Evolutionary conservation across 495 filamentous ascomycete species (phyloP).

Genomic region (Lindgomyces ingoldianus): DNA sequence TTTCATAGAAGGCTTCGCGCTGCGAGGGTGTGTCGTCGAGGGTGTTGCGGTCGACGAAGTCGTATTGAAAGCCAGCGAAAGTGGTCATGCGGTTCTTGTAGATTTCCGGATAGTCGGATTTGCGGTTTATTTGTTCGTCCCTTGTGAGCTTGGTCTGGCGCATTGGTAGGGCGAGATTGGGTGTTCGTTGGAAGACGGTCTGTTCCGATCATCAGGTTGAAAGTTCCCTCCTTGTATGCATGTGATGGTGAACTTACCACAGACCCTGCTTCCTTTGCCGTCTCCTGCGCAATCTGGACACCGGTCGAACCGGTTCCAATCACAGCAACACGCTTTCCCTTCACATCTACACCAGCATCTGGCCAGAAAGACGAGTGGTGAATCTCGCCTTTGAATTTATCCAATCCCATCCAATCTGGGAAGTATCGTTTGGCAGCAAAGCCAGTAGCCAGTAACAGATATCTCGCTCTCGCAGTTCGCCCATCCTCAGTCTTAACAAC

Average conservation of each 20-base stretch:
- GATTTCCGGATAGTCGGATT: constrained; percentile 50
- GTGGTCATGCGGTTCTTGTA: constrained; percentile 50
- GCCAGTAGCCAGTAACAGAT: constrained; percentile 46
- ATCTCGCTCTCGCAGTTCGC: constrained; percentile 34
- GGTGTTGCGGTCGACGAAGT: constrained; percentile 46
- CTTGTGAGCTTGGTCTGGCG: constrained; percentile 46
- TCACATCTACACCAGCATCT: constrained; percentile 49
- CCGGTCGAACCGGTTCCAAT: constrained; percentile 61
- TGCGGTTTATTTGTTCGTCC: constrained; percentile 51
- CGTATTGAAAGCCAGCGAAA: constrained; percentile 53
- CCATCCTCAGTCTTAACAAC: constrained; percentile 43
- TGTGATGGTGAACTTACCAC: constrained; percentile 23
- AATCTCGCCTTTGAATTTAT: constrained; percentile 49
- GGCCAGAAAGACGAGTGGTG: constrained; percentile 60
- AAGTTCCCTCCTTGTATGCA: too few relatives aligned
- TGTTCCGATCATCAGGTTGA: neutral
- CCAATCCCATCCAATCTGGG: constrained; percentile 44
- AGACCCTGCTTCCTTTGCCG: constrained; percentile 42
- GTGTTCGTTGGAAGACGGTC: constrained; percentile 58
- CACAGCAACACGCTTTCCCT: constrained; percentile 56
- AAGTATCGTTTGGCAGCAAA: constrained; percentile 47
- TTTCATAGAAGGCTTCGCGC: constrained; percentile 51
- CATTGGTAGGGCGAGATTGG: constrained; percentile 60
- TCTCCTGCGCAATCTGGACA: constrained; percentile 53
- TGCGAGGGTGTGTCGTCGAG: constrained; percentile 54